Percentiles rank a stretch among this genome's conserved stretches.
Conservation (phyloP, 305 asterid genomes). For the Euphrasia arctica region DNA sequence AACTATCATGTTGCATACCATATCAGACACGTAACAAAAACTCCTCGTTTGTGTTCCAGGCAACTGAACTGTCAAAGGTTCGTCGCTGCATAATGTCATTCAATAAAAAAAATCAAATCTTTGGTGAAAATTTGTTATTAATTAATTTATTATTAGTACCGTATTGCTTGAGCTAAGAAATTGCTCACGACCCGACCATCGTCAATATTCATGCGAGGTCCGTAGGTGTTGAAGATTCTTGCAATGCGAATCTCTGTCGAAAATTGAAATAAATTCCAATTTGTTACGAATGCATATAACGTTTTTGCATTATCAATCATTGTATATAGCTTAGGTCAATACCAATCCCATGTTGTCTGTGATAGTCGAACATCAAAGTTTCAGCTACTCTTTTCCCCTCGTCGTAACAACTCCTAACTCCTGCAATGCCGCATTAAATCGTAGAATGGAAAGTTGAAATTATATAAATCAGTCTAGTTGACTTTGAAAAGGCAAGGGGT, state of each 20-base stretch:
- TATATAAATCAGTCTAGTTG: neutral
- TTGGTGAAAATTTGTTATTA: neutral
- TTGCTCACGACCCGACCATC: slow-evolving; percentile 99
- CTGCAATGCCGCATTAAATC: slow-evolving; percentile 39
- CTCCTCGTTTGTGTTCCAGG: slow-evolving; percentile 99
- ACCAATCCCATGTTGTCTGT: slow-evolving; percentile 98
- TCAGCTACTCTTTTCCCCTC: slow-evolving; percentile 99
- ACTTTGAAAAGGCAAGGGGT: neutral
- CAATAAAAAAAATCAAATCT: slow-evolving; percentile 23
- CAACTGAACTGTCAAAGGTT: slow-evolving; percentile 95
- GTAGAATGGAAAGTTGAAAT: too few species aligned
- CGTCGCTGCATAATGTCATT: slow-evolving; percentile 50
- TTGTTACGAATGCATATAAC: slow-evolving; percentile 22
- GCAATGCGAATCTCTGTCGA: slow-evolving; percentile 84
- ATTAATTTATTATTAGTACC: slow-evolving; percentile 42
- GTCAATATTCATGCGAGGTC: slow-evolving; percentile 99
- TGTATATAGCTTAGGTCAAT: slow-evolving; percentile 23
- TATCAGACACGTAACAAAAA: slow-evolving; percentile 70
- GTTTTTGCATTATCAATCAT: too few species aligned
- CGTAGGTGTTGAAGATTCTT: slow-evolving; percentile 97
- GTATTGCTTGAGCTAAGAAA: slow-evolving; percentile 97
- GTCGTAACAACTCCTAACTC: slow-evolving; percentile 97
- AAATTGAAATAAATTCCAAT: slow-evolving; percentile 14
- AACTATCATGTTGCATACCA: slow-evolving; percentile 38
- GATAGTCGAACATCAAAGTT: slow-evolving; percentile 98